Conservation (phyloP, 2,329 filamentous ascomycete genomes). For the Berkeleyomyces basicola region DNA sequence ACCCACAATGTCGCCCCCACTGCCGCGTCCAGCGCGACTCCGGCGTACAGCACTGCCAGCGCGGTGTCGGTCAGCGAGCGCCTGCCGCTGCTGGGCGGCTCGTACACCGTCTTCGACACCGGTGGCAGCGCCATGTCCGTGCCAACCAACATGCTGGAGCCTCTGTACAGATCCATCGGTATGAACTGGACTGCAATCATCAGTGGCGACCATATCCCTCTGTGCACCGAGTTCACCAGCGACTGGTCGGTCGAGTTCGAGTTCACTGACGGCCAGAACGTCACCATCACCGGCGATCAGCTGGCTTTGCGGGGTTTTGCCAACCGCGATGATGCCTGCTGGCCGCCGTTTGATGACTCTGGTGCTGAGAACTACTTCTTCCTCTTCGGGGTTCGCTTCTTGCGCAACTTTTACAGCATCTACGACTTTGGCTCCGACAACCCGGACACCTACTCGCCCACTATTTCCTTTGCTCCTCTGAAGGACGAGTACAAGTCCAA, state of each 20-base stretch:
- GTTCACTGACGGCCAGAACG: slow-evolving; percentile 17
- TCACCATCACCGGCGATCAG: slow-evolving; percentile 21
- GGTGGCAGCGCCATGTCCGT: slow-evolving; percentile 19
- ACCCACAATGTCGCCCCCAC: slow-evolving; percentile 2
- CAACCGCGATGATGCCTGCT: slow-evolving; percentile 21
- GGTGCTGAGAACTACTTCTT: slow-evolving; percentile 16
- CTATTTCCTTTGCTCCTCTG: slow-evolving; percentile 17
- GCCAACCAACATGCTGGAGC: slow-evolving; percentile 16
- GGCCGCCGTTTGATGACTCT: slow-evolving; percentile 21
- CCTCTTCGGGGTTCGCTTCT: slow-evolving; percentile 19
- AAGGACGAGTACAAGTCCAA: slow-evolving; percentile 14
- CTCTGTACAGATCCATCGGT: slow-evolving; percentile 21
- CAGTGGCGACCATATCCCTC: slow-evolving; percentile 18
- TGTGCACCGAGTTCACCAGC: slow-evolving; percentile 23
- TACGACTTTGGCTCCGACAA: slow-evolving; percentile 19
- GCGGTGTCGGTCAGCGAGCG: slow-evolving; percentile 11
- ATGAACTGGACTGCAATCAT: slow-evolving; percentile 22
- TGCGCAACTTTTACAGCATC: slow-evolving; percentile 22
- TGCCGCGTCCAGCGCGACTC: not conserved
- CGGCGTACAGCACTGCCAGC: slow-evolving; percentile 16
- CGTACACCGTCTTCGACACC: slow-evolving; percentile 21
- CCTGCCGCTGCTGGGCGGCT: not conserved
- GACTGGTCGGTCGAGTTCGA: slow-evolving; percentile 21
- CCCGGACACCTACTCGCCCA: slow-evolving; percentile 12
- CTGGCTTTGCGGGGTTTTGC: slow-evolving; percentile 21